Conservation (phyloP, 1,284 basidiomycete species). For the Meripilus lineatus region DNA sequence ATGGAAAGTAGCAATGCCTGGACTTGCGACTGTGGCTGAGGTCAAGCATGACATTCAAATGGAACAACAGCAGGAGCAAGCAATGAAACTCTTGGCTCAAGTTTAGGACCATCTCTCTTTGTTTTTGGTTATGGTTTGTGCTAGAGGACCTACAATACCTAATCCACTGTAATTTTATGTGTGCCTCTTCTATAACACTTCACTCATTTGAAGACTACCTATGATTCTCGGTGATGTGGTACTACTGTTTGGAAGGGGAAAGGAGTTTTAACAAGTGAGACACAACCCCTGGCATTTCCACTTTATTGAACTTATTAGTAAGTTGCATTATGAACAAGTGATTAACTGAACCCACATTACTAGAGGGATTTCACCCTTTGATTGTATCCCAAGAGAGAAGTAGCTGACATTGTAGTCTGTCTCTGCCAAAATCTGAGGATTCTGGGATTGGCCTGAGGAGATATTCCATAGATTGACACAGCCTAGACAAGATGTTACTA, state of each 20-base stretch:
- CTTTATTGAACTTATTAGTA: no score
- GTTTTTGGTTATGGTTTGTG: background rate
- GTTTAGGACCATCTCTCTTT: background rate
- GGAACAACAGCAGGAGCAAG: conserved; percentile 18
- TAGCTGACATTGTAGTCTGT: conserved; percentile 51
- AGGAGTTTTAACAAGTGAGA: no score
- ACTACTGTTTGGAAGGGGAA: no score
- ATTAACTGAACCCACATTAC: conserved; percentile 68
- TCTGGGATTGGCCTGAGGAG: conserved; percentile 30
- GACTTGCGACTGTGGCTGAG: conserved; percentile 44
- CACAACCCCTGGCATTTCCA: no score
- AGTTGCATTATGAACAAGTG: no score
- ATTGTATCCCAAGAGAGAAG: conserved; percentile 55
- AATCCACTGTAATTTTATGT: background rate
- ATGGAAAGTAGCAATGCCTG: conserved; percentile 68
- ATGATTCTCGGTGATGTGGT: no score
- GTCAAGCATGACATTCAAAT: conserved; percentile 39
- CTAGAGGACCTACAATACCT: background rate
- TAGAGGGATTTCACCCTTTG: conserved; percentile 46
- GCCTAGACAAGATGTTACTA: conserved; percentile 34
- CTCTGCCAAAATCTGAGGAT: conserved; percentile 47
- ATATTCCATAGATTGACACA: conserved; percentile 67
- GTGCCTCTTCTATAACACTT: no score
- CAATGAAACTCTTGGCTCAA: background rate
- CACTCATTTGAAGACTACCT: no score